phyloP scores from a whole-genome alignment of 2,329 filamentous ascomycete species.

The Beauveria medogensis region DNA sequence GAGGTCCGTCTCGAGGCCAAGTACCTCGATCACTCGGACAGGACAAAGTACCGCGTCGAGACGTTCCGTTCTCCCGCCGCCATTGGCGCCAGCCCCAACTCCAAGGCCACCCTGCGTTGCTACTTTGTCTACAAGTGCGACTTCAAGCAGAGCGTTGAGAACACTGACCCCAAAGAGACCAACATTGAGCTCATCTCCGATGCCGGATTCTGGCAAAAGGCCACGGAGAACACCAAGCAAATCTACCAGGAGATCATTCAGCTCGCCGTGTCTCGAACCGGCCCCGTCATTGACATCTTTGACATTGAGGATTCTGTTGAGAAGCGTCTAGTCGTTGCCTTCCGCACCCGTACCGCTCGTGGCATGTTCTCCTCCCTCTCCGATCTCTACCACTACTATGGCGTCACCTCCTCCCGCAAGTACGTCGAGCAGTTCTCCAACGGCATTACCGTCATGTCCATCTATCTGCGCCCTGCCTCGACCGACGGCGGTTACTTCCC shows the following conservation, averaged over 20 bases:
- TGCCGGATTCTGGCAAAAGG: constrained; percentile 89
- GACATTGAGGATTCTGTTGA: constrained; percentile 87
- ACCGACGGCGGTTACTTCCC: constrained; percentile 54
- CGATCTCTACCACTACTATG: constrained; percentile 98
- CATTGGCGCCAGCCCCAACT: constrained; percentile 57
- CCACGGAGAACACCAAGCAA: constrained; percentile 88
- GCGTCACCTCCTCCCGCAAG: constrained; percentile 89
- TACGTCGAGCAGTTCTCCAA: constrained; percentile 99
- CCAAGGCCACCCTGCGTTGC: constrained; percentile 81
- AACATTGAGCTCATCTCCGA: constrained; percentile 88
- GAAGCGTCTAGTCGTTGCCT: constrained; percentile 90
- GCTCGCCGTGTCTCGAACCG: constrained; percentile 73
- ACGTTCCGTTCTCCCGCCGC: constrained; percentile 88
- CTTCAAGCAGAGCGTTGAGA: constrained; percentile 67
- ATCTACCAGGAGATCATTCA: constrained; percentile 93
- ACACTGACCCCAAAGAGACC: constrained; percentile 70
- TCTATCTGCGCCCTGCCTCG: constrained; percentile 74
- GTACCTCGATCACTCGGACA: constrained; percentile 76
- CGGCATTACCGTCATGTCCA: constrained; percentile 92
- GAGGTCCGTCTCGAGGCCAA: constrained; percentile 91
- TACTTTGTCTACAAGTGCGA: constrained; percentile 98
- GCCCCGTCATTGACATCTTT: constrained; percentile 95
- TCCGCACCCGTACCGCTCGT: constrained; percentile 84
- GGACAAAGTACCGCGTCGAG: constrained; percentile 81
- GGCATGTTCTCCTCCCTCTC: constrained; percentile 93